phyloP scores from a whole-genome alignment of 169 alveolate species.

The Plasmodium vinckei region DNA sequence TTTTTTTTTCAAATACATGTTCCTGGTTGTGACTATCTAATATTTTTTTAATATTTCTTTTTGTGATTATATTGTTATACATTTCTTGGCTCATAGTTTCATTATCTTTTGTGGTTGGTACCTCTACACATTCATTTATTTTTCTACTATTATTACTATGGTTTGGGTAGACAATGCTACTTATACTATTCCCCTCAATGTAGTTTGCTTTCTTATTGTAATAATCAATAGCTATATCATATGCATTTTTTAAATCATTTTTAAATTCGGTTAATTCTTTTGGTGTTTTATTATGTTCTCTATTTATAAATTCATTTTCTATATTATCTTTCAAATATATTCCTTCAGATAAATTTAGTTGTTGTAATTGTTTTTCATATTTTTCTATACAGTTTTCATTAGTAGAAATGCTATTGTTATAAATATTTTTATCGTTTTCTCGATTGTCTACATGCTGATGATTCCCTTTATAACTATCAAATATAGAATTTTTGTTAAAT shows the following conservation, averaged over 20 bases:
- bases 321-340: too few relatives aligned
- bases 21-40: conserved; percentile 9
- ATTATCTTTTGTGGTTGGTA: not conserved
- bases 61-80: conserved; percentile 22
- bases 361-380: too few relatives aligned
- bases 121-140: not conserved
- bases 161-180: too few relatives aligned
- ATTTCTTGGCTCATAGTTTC: conserved; percentile 11
- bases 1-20: conserved; percentile 1
- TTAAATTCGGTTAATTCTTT: conserved; percentile 17
- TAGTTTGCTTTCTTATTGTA: conserved; percentile 15
- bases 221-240: conserved; percentile 38
- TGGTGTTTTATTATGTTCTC: conserved; percentile 9
- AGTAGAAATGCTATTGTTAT: too few relatives aligned
- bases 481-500: too few relatives aligned
- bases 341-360: too few relatives aligned
- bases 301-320: not conserved
- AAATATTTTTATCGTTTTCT: too few relatives aligned
- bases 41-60: conserved; percentile 62
- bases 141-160: not conserved
- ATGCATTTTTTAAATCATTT: conserved; percentile 27
- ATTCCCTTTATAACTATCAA: too few relatives aligned
- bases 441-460: too few relatives aligned
- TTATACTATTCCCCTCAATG: not conserved
- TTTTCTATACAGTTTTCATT: too few relatives aligned